Conservation (phyloP, 371 early-diverging fungal genomes). For the Rhizomucor miehei region DNA sequence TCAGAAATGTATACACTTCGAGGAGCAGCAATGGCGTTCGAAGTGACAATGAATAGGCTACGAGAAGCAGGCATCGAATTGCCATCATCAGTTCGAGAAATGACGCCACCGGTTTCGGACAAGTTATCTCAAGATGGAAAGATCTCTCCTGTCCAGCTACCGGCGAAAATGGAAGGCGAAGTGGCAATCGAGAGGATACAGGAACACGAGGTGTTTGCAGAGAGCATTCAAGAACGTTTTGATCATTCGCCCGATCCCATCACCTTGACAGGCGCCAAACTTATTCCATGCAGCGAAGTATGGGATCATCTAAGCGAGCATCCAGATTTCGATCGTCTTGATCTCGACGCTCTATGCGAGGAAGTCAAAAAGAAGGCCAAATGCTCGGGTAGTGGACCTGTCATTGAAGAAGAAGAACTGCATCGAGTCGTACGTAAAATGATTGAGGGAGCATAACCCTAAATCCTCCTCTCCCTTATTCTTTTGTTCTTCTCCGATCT, state of each 20-base stretch:
- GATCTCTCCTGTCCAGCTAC: slow-evolving; percentile 2
- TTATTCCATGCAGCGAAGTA: slow-evolving; percentile 22
- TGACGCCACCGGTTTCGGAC: slow-evolving; percentile 11
- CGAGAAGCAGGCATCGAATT: slow-evolving; percentile 19
- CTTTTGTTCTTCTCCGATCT: background rate
- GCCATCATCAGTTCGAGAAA: slow-evolving; percentile 3
- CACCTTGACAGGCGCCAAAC: slow-evolving; percentile 6
- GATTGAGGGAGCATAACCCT: slow-evolving; percentile 3
- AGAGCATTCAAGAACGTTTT: slow-evolving; percentile 13
- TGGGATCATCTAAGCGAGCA: slow-evolving; percentile 50
- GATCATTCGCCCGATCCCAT: slow-evolving; percentile 16
- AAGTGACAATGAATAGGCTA: slow-evolving; percentile 19
- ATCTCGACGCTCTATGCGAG: slow-evolving; percentile 53
- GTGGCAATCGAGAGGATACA: no score
- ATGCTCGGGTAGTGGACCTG: slow-evolving; percentile 52
- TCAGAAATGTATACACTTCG: slow-evolving; percentile 25
- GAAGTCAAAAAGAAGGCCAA: slow-evolving; percentile 60
- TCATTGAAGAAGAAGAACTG: slow-evolving; percentile 41
- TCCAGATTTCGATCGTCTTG: slow-evolving; percentile 51
- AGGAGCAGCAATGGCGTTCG: slow-evolving; percentile 25
- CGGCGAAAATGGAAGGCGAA: background rate
- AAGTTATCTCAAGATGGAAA: background rate
- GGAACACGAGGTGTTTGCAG: slow-evolving; percentile 17
- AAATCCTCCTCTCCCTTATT: background rate
- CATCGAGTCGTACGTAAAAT: slow-evolving; percentile 11